Evolutionary conservation across 2,329 filamentous ascomycete genomes (phyloP).

Genomic region (Daldinia sp.): DNA sequence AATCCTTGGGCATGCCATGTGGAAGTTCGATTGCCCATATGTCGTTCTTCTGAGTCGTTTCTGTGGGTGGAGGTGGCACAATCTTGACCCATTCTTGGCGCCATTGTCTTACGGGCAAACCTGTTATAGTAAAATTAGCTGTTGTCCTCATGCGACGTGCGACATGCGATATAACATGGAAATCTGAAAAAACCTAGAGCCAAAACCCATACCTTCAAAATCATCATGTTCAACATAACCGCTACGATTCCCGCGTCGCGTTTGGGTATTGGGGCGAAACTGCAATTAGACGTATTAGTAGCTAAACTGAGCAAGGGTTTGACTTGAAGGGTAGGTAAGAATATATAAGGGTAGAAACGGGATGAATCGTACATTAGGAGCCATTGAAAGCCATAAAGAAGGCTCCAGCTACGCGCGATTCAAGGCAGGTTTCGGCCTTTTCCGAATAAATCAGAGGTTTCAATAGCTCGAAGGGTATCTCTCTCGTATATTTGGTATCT

Average conservation of each 20-base stretch:
- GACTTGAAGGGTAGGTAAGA: background rate
- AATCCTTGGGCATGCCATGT: constrained; percentile 85
- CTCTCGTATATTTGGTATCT: background rate
- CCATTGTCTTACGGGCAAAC: constrained; percentile 91
- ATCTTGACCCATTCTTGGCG: constrained; percentile 74
- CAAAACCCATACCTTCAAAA: constrained; percentile 66
- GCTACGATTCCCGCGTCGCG: constrained; percentile 64
- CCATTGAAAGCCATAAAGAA: constrained; percentile 41
- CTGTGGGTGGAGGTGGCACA: constrained; percentile 70
- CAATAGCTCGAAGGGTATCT: background rate
- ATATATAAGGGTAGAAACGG: too few species aligned
- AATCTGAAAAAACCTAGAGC: background rate
- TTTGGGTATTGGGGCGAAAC: constrained; percentile 52
- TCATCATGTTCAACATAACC: constrained; percentile 68
- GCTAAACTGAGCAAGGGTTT: background rate
- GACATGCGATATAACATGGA: background rate
- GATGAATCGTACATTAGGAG: constrained; percentile 40
- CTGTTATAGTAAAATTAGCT: constrained; percentile 50
- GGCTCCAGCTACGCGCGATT: constrained; percentile 6
- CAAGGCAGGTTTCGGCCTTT: background rate
- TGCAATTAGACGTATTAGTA: constrained; percentile 23
- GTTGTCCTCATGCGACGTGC: background rate
- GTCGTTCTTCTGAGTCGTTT: constrained; percentile 70
- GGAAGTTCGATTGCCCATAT: constrained; percentile 80
- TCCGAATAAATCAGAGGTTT: constrained; percentile 1